Conservation (phyloP, 306 rosid genomes). For the Albizia julibrissin region DNA sequence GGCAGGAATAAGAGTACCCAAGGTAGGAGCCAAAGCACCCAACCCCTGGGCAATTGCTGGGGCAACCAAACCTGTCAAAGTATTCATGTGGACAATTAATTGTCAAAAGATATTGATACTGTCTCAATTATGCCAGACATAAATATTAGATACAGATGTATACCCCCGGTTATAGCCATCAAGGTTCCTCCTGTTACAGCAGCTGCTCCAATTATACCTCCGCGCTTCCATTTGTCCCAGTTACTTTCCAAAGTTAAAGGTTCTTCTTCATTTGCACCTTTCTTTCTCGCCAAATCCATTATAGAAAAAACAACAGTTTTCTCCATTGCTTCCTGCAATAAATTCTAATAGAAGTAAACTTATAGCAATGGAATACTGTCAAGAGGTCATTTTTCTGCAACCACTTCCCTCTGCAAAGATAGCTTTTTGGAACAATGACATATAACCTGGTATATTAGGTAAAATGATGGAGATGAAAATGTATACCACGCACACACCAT, state of each 20-base stretch:
- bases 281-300: slow-evolving; percentile 58
- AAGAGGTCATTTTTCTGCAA: slow-evolving; percentile 7
- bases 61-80: slow-evolving; percentile 83
- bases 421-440: slow-evolving; percentile 21
- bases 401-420: slow-evolving; percentile 6
- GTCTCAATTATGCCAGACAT: slow-evolving; percentile 23
- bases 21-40: slow-evolving; percentile 88
- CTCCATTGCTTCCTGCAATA: slow-evolving; percentile 89
- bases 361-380: slow-evolving; percentile 17
- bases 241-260: slow-evolving; percentile 43
- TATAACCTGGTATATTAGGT: slow-evolving; percentile 27
- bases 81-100: slow-evolving; percentile 31
- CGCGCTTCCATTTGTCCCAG: slow-evolving; percentile 91
- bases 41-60: slow-evolving; percentile 97
- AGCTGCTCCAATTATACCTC: slow-evolving; percentile 91
- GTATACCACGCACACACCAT: slow-evolving; percentile 61
- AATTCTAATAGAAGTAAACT: slow-evolving; percentile 6
- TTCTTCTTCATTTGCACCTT: slow-evolving; percentile 45
- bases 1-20: slow-evolving; percentile 76
- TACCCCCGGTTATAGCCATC: slow-evolving; percentile 95
- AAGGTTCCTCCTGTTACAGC: slow-evolving; percentile 91
- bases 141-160: slow-evolving; percentile 27
- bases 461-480: slow-evolving; percentile 32
- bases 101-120: slow-evolving; percentile 2
- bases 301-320: slow-evolving; percentile 77